phyloP scores from a whole-genome alignment of 371 early-diverging fungal species.

The Syncephalis fuscata region DNA sequence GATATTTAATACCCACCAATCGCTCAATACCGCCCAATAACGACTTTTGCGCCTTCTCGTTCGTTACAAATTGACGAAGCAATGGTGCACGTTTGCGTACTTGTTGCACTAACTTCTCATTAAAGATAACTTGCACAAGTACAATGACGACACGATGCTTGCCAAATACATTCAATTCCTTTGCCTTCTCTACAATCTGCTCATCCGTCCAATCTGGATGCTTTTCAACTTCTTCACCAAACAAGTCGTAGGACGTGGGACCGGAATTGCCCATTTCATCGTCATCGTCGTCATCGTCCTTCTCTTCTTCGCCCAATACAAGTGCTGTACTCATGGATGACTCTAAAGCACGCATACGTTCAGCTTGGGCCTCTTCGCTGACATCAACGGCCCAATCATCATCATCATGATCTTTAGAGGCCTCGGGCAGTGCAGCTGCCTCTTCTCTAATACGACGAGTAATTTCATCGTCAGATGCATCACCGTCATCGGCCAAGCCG shows the following conservation, averaged over 20 bases:
- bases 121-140: slow-evolving; percentile 54
- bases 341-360: slow-evolving; percentile 51
- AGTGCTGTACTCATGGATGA: slow-evolving; percentile 20
- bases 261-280: slow-evolving; percentile 46
- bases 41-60: slow-evolving; percentile 76
- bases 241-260: slow-evolving; percentile 33
- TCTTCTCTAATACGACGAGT: slow-evolving; percentile 53
- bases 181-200: slow-evolving; percentile 59
- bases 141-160: slow-evolving; percentile 62
- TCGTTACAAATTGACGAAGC: slow-evolving; percentile 42
- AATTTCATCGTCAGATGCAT: slow-evolving; percentile 49
- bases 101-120: slow-evolving; percentile 37
- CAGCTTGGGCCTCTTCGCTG: slow-evolving; percentile 58
- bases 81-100: slow-evolving; percentile 44
- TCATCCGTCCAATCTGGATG: slow-evolving; percentile 30
- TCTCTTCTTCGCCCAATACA: slow-evolving; percentile 19
- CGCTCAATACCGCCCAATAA: slow-evolving; percentile 87
- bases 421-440: slow-evolving; percentile 35
- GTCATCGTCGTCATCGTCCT: slow-evolving; percentile 23
- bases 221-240: slow-evolving; percentile 47
- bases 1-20: slow-evolving; percentile 48
- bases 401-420: slow-evolving; percentile 35
- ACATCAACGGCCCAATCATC: slow-evolving; percentile 81
- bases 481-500: slow-evolving; percentile 19
- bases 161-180: slow-evolving; percentile 54